A percentile compares a stretch with the other conserved stretches of the same genome.
Evolutionary conservation across 1,284 basidiomycete species (phyloP).

Genomic region (Trametes pubescens): DNA sequence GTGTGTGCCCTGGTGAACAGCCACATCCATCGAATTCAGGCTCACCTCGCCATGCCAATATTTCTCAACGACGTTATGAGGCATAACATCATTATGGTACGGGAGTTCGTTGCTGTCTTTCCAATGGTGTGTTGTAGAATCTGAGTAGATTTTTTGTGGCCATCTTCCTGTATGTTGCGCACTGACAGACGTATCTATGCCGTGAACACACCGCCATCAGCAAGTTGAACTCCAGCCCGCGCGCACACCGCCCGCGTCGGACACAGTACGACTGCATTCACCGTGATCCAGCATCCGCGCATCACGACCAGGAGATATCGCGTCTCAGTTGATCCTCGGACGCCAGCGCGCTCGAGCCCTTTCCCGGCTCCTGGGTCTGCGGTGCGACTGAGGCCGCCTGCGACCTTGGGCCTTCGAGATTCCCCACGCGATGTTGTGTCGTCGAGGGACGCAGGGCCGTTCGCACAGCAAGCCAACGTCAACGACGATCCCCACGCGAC

Average conservation of each 20-base stretch:
- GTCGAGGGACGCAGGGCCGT: neutral
- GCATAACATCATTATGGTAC: neutral
- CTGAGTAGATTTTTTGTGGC: neutral
- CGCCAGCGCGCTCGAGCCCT: neutral
- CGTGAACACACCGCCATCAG: neutral
- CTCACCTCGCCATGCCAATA: neutral
- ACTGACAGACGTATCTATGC: neutral
- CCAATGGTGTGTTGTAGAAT: too few relatives aligned
- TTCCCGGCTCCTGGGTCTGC: neutral
- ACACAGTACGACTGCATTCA: neutral
- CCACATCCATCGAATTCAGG: neutral
- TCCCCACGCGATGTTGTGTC: neutral
- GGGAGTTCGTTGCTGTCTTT: neutral
- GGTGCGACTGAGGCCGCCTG: neutral
- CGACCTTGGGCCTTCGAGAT: neutral
- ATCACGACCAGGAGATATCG: neutral
- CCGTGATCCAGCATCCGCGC: neutral
- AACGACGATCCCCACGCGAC: slow-evolving; percentile 5
- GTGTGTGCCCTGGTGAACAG: slow-evolving; percentile 13
- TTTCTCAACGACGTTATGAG: neutral
- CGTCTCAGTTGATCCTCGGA: slow-evolving; percentile 12
- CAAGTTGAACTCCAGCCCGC: neutral
- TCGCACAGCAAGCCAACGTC: neutral
- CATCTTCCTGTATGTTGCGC: too few relatives aligned
- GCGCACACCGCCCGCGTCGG: neutral